Evolutionary conservation across 2,329 filamentous ascomycete genomes (phyloP).

Genomic region (Graphilbum ipis-grandicollis): DNA sequence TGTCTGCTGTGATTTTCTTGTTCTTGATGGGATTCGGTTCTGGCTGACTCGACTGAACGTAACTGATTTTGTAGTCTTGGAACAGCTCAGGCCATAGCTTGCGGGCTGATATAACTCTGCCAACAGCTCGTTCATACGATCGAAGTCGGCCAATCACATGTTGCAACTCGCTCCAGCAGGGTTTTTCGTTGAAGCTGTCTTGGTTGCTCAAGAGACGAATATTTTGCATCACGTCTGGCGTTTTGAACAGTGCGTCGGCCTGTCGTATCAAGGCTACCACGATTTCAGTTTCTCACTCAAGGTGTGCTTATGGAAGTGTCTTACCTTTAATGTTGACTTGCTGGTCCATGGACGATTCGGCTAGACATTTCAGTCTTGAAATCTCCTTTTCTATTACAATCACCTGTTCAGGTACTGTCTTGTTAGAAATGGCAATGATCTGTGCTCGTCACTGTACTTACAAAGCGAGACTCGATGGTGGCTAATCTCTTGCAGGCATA

Average conservation of each 20-base stretch:
- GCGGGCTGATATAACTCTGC: neutral
- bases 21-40: neutral
- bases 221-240: neutral
- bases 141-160: slow-evolving; percentile 6
- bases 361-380: no score
- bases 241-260: neutral
- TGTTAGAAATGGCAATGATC: no score
- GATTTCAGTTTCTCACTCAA: no score
- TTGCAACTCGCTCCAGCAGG: slow-evolving; percentile 6
- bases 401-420: no score
- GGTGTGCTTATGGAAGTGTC: no score
- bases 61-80: neutral
- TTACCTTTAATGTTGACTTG: no score
- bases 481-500: neutral
- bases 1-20: slow-evolving; percentile 4
- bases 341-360: no score
- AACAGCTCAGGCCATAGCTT: slow-evolving; percentile 8
- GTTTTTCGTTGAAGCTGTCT: neutral
- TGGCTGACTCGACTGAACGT: slow-evolving; percentile 5
- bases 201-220: neutral
- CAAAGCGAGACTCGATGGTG: neutral
- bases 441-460: neutral
- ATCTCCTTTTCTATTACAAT: no score
- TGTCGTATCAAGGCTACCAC: neutral
- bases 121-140: slow-evolving; percentile 6